These are phyloP conservation scores for Kwoniella shivajii DNA, from an alignment of 1,284 basidiomycete species.

Conservation along the genomic window DNA sequence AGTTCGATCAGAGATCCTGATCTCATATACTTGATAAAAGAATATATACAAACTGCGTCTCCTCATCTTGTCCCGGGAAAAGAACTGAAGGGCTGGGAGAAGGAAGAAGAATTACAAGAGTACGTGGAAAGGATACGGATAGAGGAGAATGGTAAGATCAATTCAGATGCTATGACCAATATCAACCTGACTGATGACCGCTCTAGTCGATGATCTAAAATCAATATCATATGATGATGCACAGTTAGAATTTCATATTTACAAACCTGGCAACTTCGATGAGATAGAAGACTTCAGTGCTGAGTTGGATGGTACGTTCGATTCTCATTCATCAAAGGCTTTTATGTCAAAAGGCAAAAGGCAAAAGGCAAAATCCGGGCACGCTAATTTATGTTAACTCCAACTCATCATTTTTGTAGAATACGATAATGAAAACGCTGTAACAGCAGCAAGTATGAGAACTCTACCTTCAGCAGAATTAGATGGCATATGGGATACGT, in stretches of 20 bases:
- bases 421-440: conserved; percentile 67
- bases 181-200: conserved; percentile 1
- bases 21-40: conserved; percentile 62
- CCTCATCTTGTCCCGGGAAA: not conserved
- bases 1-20: not conserved
- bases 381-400: not conserved
- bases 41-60: conserved; percentile 59
- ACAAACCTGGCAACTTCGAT: conserved; percentile 72
- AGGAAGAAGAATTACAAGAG: conserved; percentile 66
- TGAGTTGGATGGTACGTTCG: conserved; percentile 51
- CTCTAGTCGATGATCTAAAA: not conserved
- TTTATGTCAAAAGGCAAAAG: not conserved
- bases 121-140: conserved; percentile 78
- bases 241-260: conserved; percentile 78
- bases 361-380: too few relatives aligned
- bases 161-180: not conserved
- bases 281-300: conserved; percentile 77
- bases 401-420: conserved; percentile 30
- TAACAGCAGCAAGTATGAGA: conserved; percentile 81
- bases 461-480: conserved; percentile 78
- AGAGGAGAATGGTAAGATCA: conserved; percentile 61
- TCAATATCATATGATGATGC: conserved; percentile 22
- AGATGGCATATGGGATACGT: conserved; percentile 82
- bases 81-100: conserved; percentile 42
- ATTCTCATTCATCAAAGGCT: not conserved